Evolutionary conservation across 2,329 filamentous ascomycete species (phyloP).

Genomic region (Colletotrichum melonis): DNA sequence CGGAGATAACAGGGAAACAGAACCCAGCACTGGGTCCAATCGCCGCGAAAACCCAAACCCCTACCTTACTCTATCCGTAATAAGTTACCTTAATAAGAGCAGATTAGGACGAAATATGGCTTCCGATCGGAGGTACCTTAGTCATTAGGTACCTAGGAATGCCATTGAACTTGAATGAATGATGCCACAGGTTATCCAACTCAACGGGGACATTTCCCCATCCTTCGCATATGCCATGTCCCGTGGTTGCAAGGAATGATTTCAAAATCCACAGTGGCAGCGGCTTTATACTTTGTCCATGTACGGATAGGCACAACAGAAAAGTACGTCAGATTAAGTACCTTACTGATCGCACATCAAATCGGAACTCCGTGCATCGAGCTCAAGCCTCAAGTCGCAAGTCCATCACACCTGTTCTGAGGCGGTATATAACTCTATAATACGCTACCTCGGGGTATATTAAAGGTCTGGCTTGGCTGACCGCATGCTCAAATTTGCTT

Average conservation of each 20-base stretch:
- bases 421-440: constrained; percentile 28
- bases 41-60: constrained; percentile 7
- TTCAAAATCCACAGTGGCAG: background rate
- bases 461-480: constrained; percentile 19
- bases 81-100: no score
- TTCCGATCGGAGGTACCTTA: no score
- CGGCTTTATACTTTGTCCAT: no score
- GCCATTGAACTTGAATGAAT: background rate
- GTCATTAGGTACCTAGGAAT: background rate
- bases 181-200: background rate
- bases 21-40: constrained; percentile 1
- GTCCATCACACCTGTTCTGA: background rate
- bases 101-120: background rate
- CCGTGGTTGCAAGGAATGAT: background rate
- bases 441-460: constrained; percentile 34
- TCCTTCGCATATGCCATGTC: background rate
- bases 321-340: no score
- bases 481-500: constrained; percentile 6
- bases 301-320: no score
- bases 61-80: background rate
- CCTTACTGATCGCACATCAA: background rate
- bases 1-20: constrained; percentile 28
- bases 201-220: background rate
- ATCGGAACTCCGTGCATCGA: background rate
- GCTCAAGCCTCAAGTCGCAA: no score